Base-by-base conservation (phyloP, 371 early-diverging fungal species). In the Zopfochytrium polystomum region DNA sequence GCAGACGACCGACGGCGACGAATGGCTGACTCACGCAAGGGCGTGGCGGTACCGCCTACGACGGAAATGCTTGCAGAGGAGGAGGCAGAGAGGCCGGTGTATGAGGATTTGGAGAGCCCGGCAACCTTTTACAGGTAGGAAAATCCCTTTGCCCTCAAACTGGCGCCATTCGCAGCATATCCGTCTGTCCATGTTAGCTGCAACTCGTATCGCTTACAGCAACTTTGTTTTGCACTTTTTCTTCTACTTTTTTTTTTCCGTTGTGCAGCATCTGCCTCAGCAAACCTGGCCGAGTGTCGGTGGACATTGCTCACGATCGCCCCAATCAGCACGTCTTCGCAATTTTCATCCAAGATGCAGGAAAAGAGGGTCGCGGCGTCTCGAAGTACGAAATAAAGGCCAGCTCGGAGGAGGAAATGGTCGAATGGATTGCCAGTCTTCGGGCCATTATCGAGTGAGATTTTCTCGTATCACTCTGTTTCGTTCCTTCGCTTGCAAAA, bases 381-480 rank as follows among this genome's bases (percentile, higher is more conserved):
- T 55, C 46, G 22, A 43, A 54, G 2, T 65, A 48, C 48, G 59
- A 62, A 48, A 62, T 69, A 45, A 64, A 62, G 34, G 65, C 70
- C 13, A 23, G 27, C 9, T 51, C 13, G 18, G 63, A 69, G 29
- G 13, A 33, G 2, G 70, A 69, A 11, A 59, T 69, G 62, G 43
- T 69, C 29, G 70, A 65, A 31, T 69, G 70, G 70, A 43, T 62
- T 29, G 51, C 65, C 11, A 52, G 38, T 7, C 33, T 69, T 13
- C 53, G 56, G 32, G 58, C 34, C 23, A 44, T 58, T 15, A 52
- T 61, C 23, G 48, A 60, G 70, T 69, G 43, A 43, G 44, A n/a
- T n/a, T n/a, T n/a, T n/a, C n/a, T n/a, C n/a, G n/a, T n/a, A n/a
- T n/a, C n/a, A n/a, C n/a, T n/a, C n/a, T n/a, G n/a, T n/a, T n/a